Percentiles rank a stretch among this genome's conserved stretches.
Conservation (phyloP, 2,329 filamentous ascomycete genomes). For the Sclerotinia minor region DNA sequence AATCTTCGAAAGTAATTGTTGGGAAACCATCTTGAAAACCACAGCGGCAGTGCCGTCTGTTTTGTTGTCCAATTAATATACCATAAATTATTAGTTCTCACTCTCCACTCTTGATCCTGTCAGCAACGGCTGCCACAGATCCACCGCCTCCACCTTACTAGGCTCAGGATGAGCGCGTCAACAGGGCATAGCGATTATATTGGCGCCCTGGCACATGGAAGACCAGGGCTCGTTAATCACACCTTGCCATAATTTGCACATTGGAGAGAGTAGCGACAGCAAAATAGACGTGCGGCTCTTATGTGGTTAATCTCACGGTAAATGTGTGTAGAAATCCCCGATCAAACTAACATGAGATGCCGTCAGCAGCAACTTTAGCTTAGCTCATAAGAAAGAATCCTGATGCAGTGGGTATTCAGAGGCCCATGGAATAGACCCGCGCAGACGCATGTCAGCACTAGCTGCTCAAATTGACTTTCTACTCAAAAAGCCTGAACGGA, state of each 20-base stretch:
- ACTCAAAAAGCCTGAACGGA: background rate
- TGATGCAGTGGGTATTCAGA: background rate
- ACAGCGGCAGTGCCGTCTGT: background rate
- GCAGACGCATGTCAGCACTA: constrained; percentile 9
- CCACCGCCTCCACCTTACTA: background rate
- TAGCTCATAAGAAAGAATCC: background rate
- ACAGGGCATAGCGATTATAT: background rate
- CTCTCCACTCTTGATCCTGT: constrained; percentile 12
- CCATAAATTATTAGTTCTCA: background rate
- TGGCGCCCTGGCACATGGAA: constrained; percentile 11
- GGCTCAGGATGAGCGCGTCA: background rate
- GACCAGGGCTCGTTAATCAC: background rate
- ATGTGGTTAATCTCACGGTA: background rate
- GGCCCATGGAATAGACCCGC: background rate
- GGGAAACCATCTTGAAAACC: background rate
- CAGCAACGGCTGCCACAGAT: background rate
- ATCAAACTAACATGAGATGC: background rate
- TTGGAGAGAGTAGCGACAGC: background rate
- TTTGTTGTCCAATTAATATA: constrained; percentile 10
- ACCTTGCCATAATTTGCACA: background rate
- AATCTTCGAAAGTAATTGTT: background rate
- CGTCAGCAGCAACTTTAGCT: background rate
- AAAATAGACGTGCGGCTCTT: constrained; percentile 4
- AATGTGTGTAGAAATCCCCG: background rate
- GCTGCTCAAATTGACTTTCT: background rate